Base-by-base conservation (phyloP, 768 basidiomycete species). In the Tricholoma sp. region DNA sequence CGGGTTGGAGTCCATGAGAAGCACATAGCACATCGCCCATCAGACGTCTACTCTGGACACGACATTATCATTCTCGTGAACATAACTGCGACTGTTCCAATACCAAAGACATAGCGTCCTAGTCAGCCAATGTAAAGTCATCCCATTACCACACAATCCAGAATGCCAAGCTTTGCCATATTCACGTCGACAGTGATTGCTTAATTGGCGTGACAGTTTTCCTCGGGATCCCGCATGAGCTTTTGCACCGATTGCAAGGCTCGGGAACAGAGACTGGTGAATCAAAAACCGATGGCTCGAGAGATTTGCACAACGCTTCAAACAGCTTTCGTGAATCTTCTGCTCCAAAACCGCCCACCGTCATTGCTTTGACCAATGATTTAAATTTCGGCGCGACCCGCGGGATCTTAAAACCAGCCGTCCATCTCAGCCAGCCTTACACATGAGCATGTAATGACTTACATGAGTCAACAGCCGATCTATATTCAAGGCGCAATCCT, bases 241-340 rank as follows among this genome's bases (percentile, higher is more conserved):
- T 49, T n/a, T n/a, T 49, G 47, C 24, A 49, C 7, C 41, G 37
- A 33, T 28, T n/a, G 5, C 10, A 36, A 6, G 28, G 50, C 18
- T 50, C 36, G 15, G 37, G 52, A 11, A 34, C 6, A 18, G 20
- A 15, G 17, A 61, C 57, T 7, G 57, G 56, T 1, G 59, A 44
- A 9, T 80, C 77, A 59, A 80, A 78, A 3, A 74, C 66, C 6
- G 70, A 63, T 3, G 73, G 68, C 33, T 79, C 75, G 12, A 82
- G 65, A 6, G 77, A 69, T 54, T 73, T 73, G 57, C 75, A 77
- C 6, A 80, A 64, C 10, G 78, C 77, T 58, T 82, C 80, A 54
- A 81, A 80, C 47, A 80, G 67, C 51, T 76, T 76, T 10, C 76
- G 72, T 1, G 79, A 67, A 50, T 77, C 78, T 36, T 83, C 78